These are phyloP conservation scores for Morella rubra DNA, from an alignment of 306 rosid species.

Conservation along the genomic window DNA sequence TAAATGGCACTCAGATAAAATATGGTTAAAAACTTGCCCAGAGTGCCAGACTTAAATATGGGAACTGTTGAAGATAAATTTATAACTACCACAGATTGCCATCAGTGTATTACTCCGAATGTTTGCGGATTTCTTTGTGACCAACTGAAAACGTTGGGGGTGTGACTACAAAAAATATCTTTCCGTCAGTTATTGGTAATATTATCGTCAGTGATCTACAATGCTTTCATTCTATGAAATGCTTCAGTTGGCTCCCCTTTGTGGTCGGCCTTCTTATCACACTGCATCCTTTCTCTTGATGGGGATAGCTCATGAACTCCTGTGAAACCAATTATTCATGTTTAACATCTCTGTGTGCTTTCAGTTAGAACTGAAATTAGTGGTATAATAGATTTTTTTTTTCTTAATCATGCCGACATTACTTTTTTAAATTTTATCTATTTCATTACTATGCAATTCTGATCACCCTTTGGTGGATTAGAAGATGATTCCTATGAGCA, in stretches of 20 bases:
- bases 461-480: too few species aligned
- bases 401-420: too few species aligned
- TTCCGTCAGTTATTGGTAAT: too few species aligned
- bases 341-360: neutral
- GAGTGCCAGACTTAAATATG: neutral
- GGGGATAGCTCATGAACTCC: neutral
- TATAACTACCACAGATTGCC: neutral
- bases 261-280: too few species aligned
- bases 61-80: neutral
- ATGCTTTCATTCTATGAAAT: neutral
- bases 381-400: neutral
- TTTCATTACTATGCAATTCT: too few species aligned
- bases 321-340: neutral
- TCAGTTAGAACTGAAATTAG: neutral
- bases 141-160: neutral
- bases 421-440: too few species aligned
- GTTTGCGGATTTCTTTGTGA: neutral
- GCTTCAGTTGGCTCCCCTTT: neutral
- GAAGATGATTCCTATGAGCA: too few species aligned
- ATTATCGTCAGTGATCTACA: too few species aligned
- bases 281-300: too few species aligned
- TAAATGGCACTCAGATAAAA: neutral
- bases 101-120: neutral
- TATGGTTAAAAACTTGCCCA: neutral
- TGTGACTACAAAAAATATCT: too few species aligned